Conservation (phyloP, 441 rosid genomes). For the Brassica balearica region DNA sequence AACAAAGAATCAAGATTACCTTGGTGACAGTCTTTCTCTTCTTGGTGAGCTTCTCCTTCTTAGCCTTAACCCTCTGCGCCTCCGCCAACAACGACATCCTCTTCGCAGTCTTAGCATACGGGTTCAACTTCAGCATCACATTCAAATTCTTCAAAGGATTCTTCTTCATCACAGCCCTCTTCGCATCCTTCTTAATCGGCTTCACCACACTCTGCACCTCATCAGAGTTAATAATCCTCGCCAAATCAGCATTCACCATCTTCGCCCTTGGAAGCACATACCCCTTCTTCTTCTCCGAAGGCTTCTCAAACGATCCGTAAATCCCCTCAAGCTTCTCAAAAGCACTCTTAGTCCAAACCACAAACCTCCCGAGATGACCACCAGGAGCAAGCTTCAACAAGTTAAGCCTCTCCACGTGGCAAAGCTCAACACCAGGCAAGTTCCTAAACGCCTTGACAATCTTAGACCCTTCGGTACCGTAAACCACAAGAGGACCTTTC, state of each 20-base stretch:
- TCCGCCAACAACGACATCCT: slow-evolving; percentile 95
- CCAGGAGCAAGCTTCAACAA: slow-evolving; percentile 93
- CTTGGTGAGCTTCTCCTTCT: slow-evolving; percentile 95
- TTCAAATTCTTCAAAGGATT: slow-evolving; percentile 89
- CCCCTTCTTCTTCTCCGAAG: slow-evolving; percentile 86
- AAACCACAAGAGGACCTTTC: slow-evolving; percentile 91
- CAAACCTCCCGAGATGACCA: slow-evolving; percentile 93
- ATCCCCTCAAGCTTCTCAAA: slow-evolving; percentile 88
- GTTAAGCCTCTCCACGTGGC: slow-evolving; percentile 82
- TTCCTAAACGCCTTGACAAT: slow-evolving; percentile 89
- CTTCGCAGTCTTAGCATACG: slow-evolving; percentile 91
- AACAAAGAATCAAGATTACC: slow-evolving; percentile 50
- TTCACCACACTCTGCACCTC: slow-evolving; percentile 93
- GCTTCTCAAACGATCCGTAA: slow-evolving; percentile 84
- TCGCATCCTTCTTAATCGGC: slow-evolving; percentile 73
- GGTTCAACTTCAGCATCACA: slow-evolving; percentile 81
- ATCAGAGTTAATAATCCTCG: slow-evolving; percentile 95
- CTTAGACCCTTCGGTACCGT: slow-evolving; percentile 80
- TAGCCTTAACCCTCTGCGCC: slow-evolving; percentile 83
- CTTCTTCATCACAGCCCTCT: slow-evolving; percentile 90
- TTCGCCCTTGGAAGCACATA: slow-evolving; percentile 83
- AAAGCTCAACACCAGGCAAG: slow-evolving; percentile 88
- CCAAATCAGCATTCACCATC: slow-evolving; percentile 93
- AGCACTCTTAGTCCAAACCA: slow-evolving; percentile 94
- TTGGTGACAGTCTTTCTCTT: slow-evolving; percentile 74